Conservation (phyloP, 441 rosid genomes). For the Sinapis alba region DNA sequence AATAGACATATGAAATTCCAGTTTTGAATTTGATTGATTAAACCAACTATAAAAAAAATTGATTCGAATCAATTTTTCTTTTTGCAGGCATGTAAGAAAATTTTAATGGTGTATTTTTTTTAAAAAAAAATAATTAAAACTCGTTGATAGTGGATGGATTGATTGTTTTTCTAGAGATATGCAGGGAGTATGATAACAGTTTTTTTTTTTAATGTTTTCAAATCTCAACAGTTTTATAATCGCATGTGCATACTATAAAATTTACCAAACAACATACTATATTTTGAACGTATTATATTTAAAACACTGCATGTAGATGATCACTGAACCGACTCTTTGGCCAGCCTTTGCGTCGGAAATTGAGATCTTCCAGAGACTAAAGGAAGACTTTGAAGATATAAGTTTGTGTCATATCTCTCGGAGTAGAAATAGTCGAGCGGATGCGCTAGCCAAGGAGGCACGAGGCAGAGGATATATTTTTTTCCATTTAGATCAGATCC, state of each 20-base stretch:
- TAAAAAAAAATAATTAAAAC: no score
- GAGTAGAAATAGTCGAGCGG: no score
- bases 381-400: no score
- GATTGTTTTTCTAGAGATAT: not conserved
- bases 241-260: not conserved
- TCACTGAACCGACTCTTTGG: no score
- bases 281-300: not conserved
- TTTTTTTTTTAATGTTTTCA: not conserved
- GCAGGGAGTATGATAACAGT: no score
- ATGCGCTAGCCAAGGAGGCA: no score
- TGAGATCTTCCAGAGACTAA: no score
- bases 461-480: no score
- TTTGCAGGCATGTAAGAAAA: not conserved
- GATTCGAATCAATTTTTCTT: not conserved
- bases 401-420: no score
- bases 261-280: not conserved
- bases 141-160: not conserved
- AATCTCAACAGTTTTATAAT: not conserved
- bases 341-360: no score
- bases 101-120: not conserved
- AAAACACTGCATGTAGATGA: slow-evolving; percentile 15
- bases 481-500: no score
- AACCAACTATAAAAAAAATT: not conserved
- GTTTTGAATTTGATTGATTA: not conserved
- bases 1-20: not conserved